Percentiles rank a stretch among this genome's conserved stretches.
Conservation (phyloP, 495 filamentous ascomycete genomes). For the Xylaria longipes region DNA sequence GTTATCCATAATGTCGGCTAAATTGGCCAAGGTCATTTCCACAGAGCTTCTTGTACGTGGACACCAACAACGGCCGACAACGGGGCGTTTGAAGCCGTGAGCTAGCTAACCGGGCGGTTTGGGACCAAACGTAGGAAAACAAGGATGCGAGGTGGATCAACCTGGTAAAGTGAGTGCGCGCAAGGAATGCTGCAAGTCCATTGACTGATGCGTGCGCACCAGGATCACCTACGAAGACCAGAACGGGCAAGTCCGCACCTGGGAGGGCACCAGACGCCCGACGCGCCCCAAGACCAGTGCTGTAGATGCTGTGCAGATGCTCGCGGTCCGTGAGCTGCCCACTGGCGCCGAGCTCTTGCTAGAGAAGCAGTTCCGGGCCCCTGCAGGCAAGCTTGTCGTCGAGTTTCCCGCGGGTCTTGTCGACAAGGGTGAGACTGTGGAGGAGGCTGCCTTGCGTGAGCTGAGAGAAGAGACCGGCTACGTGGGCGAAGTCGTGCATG, state of each 20-base stretch:
- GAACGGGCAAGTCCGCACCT: conserved; percentile 65
- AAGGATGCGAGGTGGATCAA: conserved; percentile 69
- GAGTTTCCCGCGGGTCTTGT: conserved; percentile 80
- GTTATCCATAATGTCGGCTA: conserved; percentile 27
- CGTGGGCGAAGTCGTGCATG: conserved; percentile 60
- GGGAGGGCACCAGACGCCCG: conserved; percentile 71
- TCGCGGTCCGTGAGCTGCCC: conserved; percentile 69
- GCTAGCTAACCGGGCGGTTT: neutral
- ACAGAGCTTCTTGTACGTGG: conserved; percentile 40
- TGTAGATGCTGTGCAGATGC: conserved; percentile 81
- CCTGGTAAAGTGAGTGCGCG: conserved; percentile 57
- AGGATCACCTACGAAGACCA: conserved; percentile 71
- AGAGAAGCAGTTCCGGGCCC: conserved; percentile 78
- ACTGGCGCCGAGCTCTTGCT: conserved; percentile 61
- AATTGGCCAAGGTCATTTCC: conserved; percentile 36
- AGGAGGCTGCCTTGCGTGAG: conserved; percentile 74
- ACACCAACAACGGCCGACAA: neutral
- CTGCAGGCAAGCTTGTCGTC: conserved; percentile 71
- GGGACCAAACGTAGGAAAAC: conserved; percentile 35
- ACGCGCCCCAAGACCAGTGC: conserved; percentile 65
- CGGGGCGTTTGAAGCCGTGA: neutral
- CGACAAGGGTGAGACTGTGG: conserved; percentile 72
- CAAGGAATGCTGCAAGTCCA: neutral
- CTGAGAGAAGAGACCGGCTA: conserved; percentile 85
- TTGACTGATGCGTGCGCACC: neutral